phyloP scores from a whole-genome alignment of 441 rosid genomes.

The Syzygium malaccense region DNA sequence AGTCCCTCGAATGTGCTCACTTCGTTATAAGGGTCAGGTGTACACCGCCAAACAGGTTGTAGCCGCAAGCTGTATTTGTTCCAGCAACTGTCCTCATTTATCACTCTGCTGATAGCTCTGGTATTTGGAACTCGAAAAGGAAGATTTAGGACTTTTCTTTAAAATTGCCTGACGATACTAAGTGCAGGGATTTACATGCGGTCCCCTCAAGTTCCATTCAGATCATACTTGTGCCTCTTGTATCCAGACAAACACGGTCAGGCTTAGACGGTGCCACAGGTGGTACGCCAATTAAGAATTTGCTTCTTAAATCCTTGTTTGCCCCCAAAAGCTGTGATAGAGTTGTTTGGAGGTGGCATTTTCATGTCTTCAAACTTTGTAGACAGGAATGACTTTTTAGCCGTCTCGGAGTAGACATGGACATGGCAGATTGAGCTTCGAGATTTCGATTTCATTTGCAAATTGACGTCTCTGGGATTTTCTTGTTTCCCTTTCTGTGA shows the following conservation, averaged over 20 bases:
- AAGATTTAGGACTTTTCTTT: neutral
- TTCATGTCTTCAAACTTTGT: neutral
- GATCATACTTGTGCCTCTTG: neutral
- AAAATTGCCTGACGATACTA: neutral
- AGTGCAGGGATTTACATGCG: neutral
- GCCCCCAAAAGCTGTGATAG: neutral
- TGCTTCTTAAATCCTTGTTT: neutral
- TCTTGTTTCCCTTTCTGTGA: neutral
- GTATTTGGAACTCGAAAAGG: neutral
- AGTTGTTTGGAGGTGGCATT: neutral
- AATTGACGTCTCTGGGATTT: neutral
- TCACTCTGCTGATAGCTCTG: neutral
- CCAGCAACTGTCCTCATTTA: neutral
- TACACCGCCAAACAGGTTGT: neutral
- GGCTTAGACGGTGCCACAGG: neutral
- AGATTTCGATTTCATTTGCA: neutral
- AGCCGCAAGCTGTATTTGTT: neutral
- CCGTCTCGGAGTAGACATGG: neutral
- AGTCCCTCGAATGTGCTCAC: neutral
- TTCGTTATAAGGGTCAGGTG: neutral
- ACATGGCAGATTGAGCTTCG: accelerated
- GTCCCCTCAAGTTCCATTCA: neutral
- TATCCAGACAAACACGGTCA: neutral
- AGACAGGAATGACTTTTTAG: neutral
- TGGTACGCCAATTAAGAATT: neutral